Conservation (phyloP, 306 rosid species). For the Inga laurina region DNA sequence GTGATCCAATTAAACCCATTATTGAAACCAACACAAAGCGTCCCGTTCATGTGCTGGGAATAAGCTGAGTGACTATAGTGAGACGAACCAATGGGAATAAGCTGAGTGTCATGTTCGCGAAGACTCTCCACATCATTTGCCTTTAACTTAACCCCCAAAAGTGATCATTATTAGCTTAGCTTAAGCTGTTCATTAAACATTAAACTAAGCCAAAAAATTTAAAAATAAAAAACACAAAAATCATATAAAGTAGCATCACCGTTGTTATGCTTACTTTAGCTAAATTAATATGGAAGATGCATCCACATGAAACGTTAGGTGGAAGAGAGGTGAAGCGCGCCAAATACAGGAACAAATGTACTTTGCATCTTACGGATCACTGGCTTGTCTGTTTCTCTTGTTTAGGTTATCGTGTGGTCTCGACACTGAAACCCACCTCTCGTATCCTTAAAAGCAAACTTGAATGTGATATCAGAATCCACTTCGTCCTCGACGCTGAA, state of each 20-base stretch:
- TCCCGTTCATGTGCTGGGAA: background rate
- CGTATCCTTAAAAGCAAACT: background rate
- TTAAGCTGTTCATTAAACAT: background rate
- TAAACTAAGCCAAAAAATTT: background rate
- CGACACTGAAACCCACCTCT: background rate
- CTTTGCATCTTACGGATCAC: background rate
- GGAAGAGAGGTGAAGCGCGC: background rate
- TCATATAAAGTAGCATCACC: background rate
- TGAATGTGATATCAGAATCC: conserved; percentile 21
- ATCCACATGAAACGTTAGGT: background rate
- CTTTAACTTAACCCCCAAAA: background rate
- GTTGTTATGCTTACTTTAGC: background rate
- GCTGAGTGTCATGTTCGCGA: background rate
- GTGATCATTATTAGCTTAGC: background rate
- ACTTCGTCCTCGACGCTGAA: background rate
- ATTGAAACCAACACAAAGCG: background rate
- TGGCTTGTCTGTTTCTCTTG: background rate
- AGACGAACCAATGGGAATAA: background rate
- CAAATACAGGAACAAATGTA: background rate
- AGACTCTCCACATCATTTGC: background rate
- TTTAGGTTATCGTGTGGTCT: background rate
- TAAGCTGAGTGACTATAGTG: background rate
- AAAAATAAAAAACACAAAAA: too few species aligned
- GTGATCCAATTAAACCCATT: background rate
- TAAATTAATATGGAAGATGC: background rate